phyloP scores from a whole-genome alignment of 129 eudicot species.

The Centrapalus pauciflorus region DNA sequence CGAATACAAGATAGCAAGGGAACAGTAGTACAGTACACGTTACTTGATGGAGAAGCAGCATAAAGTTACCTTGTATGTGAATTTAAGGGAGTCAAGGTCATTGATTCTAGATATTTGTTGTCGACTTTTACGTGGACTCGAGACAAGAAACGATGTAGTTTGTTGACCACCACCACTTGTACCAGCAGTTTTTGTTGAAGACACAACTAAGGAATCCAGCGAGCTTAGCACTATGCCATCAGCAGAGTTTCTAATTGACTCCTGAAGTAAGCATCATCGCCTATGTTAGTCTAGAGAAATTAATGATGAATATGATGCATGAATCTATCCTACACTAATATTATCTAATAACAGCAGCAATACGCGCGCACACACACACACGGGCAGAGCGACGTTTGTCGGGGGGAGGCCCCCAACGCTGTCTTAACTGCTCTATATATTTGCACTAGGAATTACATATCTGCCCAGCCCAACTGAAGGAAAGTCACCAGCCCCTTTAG shows the following conservation, averaged over 20 bases:
- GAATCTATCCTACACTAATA: constrained; percentile 9
- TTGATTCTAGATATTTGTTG: constrained; percentile 51
- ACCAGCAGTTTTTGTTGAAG: constrained; percentile 39
- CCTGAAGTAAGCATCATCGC: constrained; percentile 44
- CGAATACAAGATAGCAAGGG: neutral
- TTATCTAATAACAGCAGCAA: constrained; percentile 5
- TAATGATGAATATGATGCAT: neutral
- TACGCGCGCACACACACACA: too few relatives aligned
- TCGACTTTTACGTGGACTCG: constrained; percentile 54
- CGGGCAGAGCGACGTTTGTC: too few relatives aligned
- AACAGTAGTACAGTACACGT: neutral
- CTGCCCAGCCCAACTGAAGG: too few relatives aligned
- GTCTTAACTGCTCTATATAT: too few relatives aligned
- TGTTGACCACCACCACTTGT: constrained; percentile 31
- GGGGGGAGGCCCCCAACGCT: too few relatives aligned
- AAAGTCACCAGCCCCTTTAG: too few relatives aligned
- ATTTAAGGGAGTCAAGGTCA: constrained; percentile 75
- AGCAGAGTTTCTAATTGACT: constrained; percentile 84
- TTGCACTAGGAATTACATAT: too few relatives aligned
- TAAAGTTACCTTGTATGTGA: constrained; percentile 76
- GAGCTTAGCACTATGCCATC: constrained; percentile 73
- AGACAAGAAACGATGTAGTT: constrained; percentile 22
- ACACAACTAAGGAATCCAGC: constrained; percentile 85
- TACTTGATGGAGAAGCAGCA: neutral
- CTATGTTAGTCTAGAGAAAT: constrained; percentile 2